A percentile compares a stretch with the other conserved stretches of the same genome.
Evolutionary conservation across 768 basidiomycete genomes (phyloP).

Genomic region (Lactarius tabidus): DNA sequence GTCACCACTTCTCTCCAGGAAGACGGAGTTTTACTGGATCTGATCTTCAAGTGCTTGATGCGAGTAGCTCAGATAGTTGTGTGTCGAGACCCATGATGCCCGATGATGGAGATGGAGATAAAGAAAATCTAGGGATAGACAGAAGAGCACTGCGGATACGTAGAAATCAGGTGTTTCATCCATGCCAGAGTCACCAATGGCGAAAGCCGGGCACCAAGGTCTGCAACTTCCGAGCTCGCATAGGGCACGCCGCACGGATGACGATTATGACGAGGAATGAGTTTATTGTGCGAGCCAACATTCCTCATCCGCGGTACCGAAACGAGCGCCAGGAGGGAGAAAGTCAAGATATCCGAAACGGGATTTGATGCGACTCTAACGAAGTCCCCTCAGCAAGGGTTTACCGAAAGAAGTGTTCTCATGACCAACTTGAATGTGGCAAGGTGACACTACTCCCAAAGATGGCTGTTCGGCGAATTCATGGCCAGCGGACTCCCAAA

Average conservation of each 20-base stretch:
- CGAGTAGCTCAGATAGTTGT: not conserved
- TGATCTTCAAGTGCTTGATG: not conserved
- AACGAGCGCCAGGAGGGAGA: not conserved
- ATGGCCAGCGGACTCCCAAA: not conserved
- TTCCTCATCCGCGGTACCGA: not conserved
- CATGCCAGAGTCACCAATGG: too few species aligned
- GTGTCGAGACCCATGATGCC: not conserved
- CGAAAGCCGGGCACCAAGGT: not conserved
- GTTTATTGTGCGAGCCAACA: not conserved
- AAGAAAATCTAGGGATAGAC: not conserved
- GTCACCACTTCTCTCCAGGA: not conserved
- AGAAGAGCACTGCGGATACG: not conserved
- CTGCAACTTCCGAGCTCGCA: not conserved
- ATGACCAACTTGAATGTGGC: not conserved
- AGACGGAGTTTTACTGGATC: not conserved
- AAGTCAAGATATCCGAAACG: not conserved
- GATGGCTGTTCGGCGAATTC: not conserved
- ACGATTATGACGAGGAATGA: too few species aligned
- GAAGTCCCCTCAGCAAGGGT: not conserved
- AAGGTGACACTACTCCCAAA: not conserved
- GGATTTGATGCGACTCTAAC: constrained; percentile 2
- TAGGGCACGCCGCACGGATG: too few species aligned
- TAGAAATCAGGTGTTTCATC: not conserved
- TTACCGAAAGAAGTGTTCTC: not conserved
- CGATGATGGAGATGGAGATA: not conserved